Conservation (phyloP, 192 early-diverging fungal genomes). For the Haplosporangium gracile region DNA sequence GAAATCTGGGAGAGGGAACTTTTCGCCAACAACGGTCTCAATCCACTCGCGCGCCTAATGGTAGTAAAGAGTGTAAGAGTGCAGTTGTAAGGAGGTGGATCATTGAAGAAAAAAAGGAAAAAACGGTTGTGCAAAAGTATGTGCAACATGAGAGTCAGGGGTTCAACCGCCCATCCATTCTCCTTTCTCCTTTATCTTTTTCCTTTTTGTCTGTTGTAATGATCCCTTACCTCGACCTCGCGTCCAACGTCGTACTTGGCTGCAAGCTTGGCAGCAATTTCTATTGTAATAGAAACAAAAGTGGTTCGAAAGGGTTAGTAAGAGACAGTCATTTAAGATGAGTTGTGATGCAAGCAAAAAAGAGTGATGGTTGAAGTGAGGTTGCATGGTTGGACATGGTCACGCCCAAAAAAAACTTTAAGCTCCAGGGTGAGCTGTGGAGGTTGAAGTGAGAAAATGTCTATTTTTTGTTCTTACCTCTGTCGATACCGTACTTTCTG, state of each 20-base stretch:
- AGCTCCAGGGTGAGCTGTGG: not conserved
- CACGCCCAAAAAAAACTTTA: slow-evolving; percentile 8
- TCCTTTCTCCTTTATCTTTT: not conserved
- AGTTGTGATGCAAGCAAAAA: not conserved
- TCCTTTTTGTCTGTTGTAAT: not conserved
- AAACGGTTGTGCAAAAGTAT: not conserved
- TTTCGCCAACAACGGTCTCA: slow-evolving; percentile 69
- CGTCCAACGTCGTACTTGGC: slow-evolving; percentile 52
- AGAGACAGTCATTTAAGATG: not conserved
- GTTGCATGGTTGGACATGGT: not conserved
- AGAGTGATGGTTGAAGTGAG: slow-evolving; percentile 11
- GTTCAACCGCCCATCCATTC: not conserved
- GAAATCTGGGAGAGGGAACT: slow-evolving; percentile 66
- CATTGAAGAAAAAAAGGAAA: not conserved
- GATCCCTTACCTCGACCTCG: slow-evolving; percentile 36
- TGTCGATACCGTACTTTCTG: slow-evolving; percentile 56
- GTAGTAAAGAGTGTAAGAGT: not conserved
- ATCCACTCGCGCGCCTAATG: slow-evolving; percentile 79
- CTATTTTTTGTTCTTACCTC: slow-evolving; percentile 26
- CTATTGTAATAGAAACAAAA: not conserved
- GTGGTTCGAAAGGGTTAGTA: not conserved
- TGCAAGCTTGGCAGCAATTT: slow-evolving; percentile 58
- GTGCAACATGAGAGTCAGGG: not conserved
- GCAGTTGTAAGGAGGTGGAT: not conserved
- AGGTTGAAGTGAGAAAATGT: not conserved